These are phyloP conservation scores for Metschnikowia proteae DNA, from an alignment of 805 yeast species.

Conservation along the genomic window DNA sequence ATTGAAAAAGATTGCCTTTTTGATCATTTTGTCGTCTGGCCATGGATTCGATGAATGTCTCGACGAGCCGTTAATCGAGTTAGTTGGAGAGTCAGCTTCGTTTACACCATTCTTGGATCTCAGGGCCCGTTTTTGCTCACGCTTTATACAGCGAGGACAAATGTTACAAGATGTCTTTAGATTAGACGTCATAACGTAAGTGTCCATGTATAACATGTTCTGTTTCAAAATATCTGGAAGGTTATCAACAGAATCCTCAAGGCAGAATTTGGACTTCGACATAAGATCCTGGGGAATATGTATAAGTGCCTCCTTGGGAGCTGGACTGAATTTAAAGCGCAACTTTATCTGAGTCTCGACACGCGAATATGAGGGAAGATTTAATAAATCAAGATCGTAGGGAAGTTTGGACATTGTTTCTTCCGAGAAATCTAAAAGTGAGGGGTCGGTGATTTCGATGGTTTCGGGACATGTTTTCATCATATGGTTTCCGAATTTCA, in stretches of 20 bases:
- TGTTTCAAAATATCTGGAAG: conserved; percentile 41
- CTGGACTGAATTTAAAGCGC: conserved; percentile 62
- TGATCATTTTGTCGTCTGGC: conserved; percentile 71
- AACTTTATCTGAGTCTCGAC: conserved; percentile 95
- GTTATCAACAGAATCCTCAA: conserved; percentile 47
- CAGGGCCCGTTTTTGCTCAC: conserved; percentile 92
- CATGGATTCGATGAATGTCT: conserved; percentile 62
- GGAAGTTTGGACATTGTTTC: conserved; percentile 38
- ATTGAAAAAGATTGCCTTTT: conserved; percentile 86
- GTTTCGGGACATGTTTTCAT: conserved; percentile 36
- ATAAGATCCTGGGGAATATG: conserved; percentile 86
- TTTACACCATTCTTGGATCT: conserved; percentile 71
- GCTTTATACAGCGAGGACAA: conserved; percentile 82
- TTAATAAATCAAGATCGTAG: conserved; percentile 50
- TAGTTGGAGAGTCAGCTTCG: conserved; percentile 9
- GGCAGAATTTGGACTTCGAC: conserved; percentile 78
- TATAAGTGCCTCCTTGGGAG: conserved; percentile 68
- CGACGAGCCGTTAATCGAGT: conserved; percentile 17
- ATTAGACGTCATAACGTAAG: conserved; percentile 69
- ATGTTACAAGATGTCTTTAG: conserved; percentile 56
- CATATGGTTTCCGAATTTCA: conserved; percentile 49
- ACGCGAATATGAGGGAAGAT: conserved; percentile 76
- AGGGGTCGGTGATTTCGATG: conserved; percentile 29
- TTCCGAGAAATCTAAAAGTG: conserved; percentile 37
- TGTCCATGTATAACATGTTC: conserved; percentile 65